Base-by-base conservation (phyloP, 345 rosid species). In the Trapa bicornis region DNA sequence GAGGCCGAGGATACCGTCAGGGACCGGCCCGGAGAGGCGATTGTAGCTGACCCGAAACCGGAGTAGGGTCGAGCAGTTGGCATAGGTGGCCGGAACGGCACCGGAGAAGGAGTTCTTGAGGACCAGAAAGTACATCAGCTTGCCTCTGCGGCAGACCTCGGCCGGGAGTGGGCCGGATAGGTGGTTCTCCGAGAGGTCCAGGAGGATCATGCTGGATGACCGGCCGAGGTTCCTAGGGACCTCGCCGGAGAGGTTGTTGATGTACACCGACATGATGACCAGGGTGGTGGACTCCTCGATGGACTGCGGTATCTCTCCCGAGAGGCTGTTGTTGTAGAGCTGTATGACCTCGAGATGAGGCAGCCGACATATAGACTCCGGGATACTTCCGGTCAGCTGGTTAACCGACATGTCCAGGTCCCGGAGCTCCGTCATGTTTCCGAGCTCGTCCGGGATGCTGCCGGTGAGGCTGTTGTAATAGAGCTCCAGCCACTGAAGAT, bases 341-440 rank as follows among this genome's bases (percentile, higher is more conserved):
- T 93, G 98, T 75, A 93, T 71, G 66, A 75, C 88, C 76, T 72
- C 74, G 39, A 93, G 97, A 47, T 79, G 80, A 0, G 96, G 97
- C 65, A 93, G 94, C 73, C 82, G 80, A 68, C 87, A 84, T 37
- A 93, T 66, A 1, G 90, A 88, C 64, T 83, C 92, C 16, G 98
- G 98, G 66, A 93, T 87, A 43, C 65, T 79, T 52, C 97, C 96
- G 3, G 86, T 88, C 67, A 89, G 76, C 68, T 71, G 76, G 66
- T 83, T 89, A 71, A 93, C 98, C 2, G 98, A 93, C 71, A 93
- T 85, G 86, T 93, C 98, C 72, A 89, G 70, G 67, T 93, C 96
- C 33, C 58, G 66, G 10, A 93, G 94, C 80, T 93, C 86, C 50
- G 86, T 88, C 80, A 93, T 77, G 67, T 89, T 88, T 56, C 98